Evolutionary conservation across 768 basidiomycete species (phyloP).

Genomic region (Hygrocybe punicea): DNA sequence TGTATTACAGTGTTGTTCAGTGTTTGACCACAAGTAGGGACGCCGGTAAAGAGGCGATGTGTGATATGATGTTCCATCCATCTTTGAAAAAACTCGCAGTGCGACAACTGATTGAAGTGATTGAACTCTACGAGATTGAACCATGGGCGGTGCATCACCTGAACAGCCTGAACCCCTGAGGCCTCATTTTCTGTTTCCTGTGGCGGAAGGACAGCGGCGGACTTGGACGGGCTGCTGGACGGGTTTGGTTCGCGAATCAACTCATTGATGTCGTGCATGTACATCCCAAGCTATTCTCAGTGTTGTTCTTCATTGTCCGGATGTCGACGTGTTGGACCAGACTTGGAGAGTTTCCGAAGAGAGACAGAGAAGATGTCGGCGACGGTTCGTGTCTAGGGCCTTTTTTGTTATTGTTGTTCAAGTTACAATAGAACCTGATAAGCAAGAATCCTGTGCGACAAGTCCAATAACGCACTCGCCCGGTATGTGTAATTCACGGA

Average conservation of each 20-base stretch:
- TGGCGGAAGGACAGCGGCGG: constrained; percentile 50
- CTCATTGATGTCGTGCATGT: constrained; percentile 45
- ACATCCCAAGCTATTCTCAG: too few species aligned
- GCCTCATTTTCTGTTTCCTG: constrained; percentile 61
- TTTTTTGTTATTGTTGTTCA: too few species aligned
- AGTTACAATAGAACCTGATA: too few species aligned
- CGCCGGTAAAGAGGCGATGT: too few species aligned
- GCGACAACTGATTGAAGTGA: too few species aligned
- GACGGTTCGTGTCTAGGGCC: constrained; percentile 41
- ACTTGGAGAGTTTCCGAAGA: constrained; percentile 14
- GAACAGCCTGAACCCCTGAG: constrained; percentile 51
- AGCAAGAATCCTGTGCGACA: constrained; percentile 51
- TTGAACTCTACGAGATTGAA: constrained; percentile 62
- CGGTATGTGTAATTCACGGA: constrained; percentile 37
- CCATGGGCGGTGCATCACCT: constrained; percentile 62
- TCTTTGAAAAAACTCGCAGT: too few species aligned
- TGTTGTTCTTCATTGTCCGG: too few species aligned
- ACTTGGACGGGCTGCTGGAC: constrained; percentile 53
- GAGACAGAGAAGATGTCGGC: constrained; percentile 58
- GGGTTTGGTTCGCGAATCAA: constrained; percentile 68
- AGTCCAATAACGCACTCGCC: constrained; percentile 57
- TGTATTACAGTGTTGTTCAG: too few species aligned
- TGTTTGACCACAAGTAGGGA: too few species aligned
- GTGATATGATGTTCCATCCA: too few species aligned
- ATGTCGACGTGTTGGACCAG: too few species aligned